A percentile compares a stretch with the other conserved stretches of the same genome.
Evolutionary conservation across 805 yeast genomes (phyloP).

Genomic region (Saturnispora bothae): DNA sequence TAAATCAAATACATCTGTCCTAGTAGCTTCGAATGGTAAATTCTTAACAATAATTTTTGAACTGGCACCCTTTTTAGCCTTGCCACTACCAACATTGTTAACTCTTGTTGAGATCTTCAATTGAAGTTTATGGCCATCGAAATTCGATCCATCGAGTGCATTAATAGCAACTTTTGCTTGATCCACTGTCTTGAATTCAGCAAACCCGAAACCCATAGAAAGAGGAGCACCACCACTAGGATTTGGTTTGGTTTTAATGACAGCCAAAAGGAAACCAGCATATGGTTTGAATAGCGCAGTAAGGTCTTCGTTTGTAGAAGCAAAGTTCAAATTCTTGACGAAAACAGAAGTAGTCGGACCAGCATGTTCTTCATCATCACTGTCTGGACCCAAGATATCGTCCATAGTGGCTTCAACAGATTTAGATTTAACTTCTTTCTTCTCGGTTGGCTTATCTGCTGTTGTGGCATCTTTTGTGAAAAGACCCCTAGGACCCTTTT

Average conservation of each 20-base stretch:
- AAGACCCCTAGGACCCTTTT: slow-evolving; percentile 83
- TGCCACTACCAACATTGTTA: slow-evolving; percentile 26
- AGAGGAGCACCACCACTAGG: slow-evolving; percentile 50
- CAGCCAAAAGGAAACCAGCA: slow-evolving; percentile 73
- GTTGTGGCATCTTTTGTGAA: slow-evolving; percentile 50
- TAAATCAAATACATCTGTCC: slow-evolving; percentile 85
- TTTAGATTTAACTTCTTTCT: slow-evolving; percentile 27
- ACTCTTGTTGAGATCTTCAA: slow-evolving; percentile 76
- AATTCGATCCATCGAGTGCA: slow-evolving; percentile 60
- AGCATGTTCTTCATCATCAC: slow-evolving; percentile 29
- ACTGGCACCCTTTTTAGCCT: slow-evolving; percentile 32
- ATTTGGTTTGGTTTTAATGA: slow-evolving; percentile 81
- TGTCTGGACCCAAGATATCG: slow-evolving; percentile 29
- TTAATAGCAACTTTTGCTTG: slow-evolving; percentile 70
- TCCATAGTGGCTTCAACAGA: slow-evolving; percentile 36
- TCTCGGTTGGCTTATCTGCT: slow-evolving; percentile 18
- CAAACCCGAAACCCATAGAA: slow-evolving; percentile 98
- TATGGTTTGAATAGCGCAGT: slow-evolving; percentile 53
- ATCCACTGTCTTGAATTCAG: slow-evolving; percentile 69
- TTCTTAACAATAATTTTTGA: slow-evolving; percentile 89
- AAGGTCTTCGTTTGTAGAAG: slow-evolving; percentile 54
- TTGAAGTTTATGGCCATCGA: slow-evolving; percentile 86
- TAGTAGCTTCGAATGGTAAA: slow-evolving; percentile 90
- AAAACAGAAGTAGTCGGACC: slow-evolving; percentile 85
- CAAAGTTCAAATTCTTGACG: slow-evolving; percentile 83